Conservation (phyloP, 176 grass and related monocot genomes). For the Oryza punctata region DNA sequence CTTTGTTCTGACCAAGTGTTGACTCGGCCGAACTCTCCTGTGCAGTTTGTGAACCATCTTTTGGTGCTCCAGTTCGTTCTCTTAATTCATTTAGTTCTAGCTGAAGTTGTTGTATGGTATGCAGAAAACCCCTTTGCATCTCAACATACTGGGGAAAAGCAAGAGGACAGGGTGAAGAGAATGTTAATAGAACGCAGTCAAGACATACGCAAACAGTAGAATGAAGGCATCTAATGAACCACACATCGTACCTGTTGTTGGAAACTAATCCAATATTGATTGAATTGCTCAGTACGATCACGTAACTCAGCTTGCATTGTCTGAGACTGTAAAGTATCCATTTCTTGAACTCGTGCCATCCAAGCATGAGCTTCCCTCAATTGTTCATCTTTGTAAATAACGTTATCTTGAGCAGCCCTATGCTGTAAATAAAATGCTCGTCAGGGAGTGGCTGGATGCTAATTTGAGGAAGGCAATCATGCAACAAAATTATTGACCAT, state of each 20-base stretch:
- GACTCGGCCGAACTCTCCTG: conserved; percentile 65
- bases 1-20: conserved; percentile 65
- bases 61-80: conserved; percentile 56
- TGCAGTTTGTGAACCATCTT: conserved; percentile 65
- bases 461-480: conserved; percentile 8
- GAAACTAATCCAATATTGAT: conserved; percentile 84
- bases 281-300: conserved; percentile 91
- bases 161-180: conserved; percentile 11
- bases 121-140: conserved; percentile 81
- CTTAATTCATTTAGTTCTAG: conserved; percentile 75
- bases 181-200: not conserved
- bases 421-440: conserved; percentile 57
- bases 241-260: conserved; percentile 70
- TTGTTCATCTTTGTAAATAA: conserved; percentile 97
- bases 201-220: not conserved
- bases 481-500: not conserved
- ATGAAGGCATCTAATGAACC: not conserved
- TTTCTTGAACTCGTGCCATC: conserved; percentile 91
- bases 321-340: conserved; percentile 90
- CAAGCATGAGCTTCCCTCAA: conserved; percentile 95
- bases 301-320: conserved; percentile 81
- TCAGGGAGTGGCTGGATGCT: conserved; percentile 5
- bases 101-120: conserved; percentile 88
- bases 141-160: conserved; percentile 68
- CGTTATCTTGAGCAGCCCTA: conserved; percentile 87